Evolutionary conservation across 495 filamentous ascomycete species (phyloP).

Genomic region (Neurospora sp.): DNA sequence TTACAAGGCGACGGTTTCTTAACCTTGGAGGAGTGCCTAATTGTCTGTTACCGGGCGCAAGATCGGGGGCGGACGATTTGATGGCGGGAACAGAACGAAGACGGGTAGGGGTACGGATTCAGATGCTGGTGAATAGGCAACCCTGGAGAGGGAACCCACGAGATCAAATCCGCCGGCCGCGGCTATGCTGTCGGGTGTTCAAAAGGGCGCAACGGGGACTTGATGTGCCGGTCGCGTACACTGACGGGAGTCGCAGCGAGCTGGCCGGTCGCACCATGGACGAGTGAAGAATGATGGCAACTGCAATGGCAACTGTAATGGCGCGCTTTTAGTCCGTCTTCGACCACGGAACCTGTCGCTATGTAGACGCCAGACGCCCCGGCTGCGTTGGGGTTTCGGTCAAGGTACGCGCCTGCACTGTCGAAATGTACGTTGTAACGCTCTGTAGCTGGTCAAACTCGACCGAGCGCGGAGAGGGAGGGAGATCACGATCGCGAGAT

Average conservation of each 20-base stretch:
- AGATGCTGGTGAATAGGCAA: background rate
- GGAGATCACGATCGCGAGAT: background rate
- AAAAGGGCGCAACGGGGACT: background rate
- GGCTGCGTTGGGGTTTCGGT: background rate
- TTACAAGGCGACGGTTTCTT: background rate
- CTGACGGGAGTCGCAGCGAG: background rate
- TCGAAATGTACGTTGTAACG: background rate
- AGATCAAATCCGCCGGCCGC: background rate
- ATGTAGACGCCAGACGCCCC: background rate
- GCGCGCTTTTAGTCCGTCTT: background rate
- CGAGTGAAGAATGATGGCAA: background rate
- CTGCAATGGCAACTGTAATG: background rate
- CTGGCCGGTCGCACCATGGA: background rate
- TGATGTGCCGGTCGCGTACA: background rate
- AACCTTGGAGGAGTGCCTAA: background rate
- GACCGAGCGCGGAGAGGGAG: background rate
- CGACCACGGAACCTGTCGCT: background rate
- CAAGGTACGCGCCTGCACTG: background rate
- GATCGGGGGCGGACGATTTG: background rate
- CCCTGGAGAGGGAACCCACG: background rate
- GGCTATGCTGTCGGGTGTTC: background rate
- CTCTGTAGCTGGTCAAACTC: background rate
- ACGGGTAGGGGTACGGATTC: background rate
- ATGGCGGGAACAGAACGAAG: background rate
- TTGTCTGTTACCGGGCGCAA: background rate